phyloP scores from a whole-genome alignment of 177 flowering plant species.

The Vitis hybrid region DNA sequence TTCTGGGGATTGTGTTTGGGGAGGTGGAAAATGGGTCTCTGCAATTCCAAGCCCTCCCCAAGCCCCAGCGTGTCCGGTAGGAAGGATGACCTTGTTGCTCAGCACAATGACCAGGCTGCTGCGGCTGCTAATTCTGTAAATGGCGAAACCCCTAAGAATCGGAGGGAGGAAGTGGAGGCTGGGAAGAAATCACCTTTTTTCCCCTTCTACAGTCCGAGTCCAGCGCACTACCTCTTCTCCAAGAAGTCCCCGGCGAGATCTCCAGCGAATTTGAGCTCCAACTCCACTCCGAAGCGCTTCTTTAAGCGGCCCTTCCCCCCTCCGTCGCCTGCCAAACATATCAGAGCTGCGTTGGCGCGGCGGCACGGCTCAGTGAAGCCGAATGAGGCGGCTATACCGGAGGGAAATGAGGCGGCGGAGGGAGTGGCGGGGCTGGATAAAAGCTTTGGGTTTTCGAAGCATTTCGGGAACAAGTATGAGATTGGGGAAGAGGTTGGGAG shows the following conservation, averaged over 20 bases:
- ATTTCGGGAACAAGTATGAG: slow-evolving; percentile 77
- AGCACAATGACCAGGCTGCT: not conserved
- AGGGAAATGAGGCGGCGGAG: slow-evolving; percentile 37
- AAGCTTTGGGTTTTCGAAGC: slow-evolving; percentile 83
- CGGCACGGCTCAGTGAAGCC: slow-evolving; percentile 89
- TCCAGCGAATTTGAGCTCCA: slow-evolving; percentile 46
- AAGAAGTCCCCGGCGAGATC: slow-evolving; percentile 78
- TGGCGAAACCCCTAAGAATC: slow-evolving; percentile 6
- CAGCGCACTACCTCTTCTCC: slow-evolving; percentile 77
- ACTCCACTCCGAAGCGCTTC: slow-evolving; percentile 60
- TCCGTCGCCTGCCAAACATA: slow-evolving; percentile 97
- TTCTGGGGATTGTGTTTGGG: not conserved
- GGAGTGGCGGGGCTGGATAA: slow-evolving; percentile 57
- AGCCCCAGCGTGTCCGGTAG: slow-evolving; percentile 17
- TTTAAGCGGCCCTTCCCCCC: slow-evolving; percentile 78
- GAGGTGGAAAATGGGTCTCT: slow-evolving; percentile 44
- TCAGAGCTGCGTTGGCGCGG: slow-evolving; percentile 63
- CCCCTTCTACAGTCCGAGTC: slow-evolving; percentile 91
- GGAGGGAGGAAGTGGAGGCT: slow-evolving; percentile 21
- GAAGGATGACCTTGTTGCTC: slow-evolving; percentile 4
- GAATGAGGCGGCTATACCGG: slow-evolving; percentile 63
- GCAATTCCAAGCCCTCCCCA: slow-evolving; percentile 52
- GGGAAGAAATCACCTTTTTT: slow-evolving; percentile 81
- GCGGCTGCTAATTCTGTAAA: slow-evolving; percentile 6
- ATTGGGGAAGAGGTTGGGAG: slow-evolving; percentile 91